Evolutionary conservation across 139 green algal species (phyloP).

Genomic region (Ostreobium quekettii): DNA sequence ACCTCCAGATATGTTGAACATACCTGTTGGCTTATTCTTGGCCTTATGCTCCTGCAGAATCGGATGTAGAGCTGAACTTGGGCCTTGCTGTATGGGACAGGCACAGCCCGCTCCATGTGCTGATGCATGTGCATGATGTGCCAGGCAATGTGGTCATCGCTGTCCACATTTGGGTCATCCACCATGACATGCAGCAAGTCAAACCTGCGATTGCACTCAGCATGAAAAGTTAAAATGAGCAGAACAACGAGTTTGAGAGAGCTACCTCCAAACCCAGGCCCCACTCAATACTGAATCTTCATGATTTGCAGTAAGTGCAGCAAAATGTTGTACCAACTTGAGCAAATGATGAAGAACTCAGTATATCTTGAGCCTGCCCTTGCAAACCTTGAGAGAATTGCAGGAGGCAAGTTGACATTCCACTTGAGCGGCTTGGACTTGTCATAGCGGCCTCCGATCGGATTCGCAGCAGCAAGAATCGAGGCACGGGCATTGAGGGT

Average conservation of each 20-base stretch:
- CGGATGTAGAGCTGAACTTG: conserved; percentile 93
- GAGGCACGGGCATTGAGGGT: conserved; percentile 91
- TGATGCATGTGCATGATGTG: conserved; percentile 76
- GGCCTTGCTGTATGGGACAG: conserved; percentile 68
- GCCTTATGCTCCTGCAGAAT: conserved; percentile 81
- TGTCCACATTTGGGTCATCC: conserved; percentile 72
- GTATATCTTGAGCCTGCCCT: too few species aligned
- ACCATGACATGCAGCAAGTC: conserved; percentile 94
- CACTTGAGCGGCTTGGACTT: conserved; percentile 76
- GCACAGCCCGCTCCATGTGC: conserved; percentile 17
- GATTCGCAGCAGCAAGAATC: conserved; percentile 95
- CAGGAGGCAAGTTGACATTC: conserved; percentile 82
- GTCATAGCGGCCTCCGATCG: conserved; percentile 87
- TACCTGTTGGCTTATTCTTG: conserved; percentile 48
- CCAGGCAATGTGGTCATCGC: conserved; percentile 63
- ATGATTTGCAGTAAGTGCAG: too few species aligned
- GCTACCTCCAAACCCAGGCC: too few species aligned
- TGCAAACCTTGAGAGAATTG: conserved; percentile 82
- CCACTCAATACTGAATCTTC: too few species aligned
- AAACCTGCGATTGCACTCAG: conserved; percentile 50
- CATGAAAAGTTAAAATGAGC: too few species aligned
- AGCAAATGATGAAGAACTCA: conserved; percentile 3
- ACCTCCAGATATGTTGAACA: neutral
- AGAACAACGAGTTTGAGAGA: too few species aligned
- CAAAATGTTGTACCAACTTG: too few species aligned